Percentiles rank a stretch among this genome's conserved stretches.
Evolutionary conservation across 1,284 basidiomycete genomes (phyloP).

Genomic region (Mycena citricolor): DNA sequence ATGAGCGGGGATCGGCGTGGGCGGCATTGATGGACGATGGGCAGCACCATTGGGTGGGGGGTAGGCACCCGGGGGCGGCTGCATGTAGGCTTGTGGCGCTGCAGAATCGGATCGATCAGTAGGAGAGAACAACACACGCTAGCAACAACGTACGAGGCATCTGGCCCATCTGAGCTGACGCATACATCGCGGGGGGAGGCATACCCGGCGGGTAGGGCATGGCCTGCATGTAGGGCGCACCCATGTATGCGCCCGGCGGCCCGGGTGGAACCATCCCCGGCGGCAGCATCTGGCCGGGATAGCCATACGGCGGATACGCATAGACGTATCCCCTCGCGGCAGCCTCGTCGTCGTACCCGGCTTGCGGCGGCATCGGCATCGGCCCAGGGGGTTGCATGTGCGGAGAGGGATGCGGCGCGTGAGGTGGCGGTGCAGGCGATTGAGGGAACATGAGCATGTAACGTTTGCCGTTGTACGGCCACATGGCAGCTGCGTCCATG

Average conservation of each 20-base stretch:
- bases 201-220: conserved; percentile 78
- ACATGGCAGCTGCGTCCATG: conserved; percentile 57
- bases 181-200: conserved; percentile 83
- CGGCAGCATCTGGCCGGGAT: conserved; percentile 78
- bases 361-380: conserved; percentile 63
- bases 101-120: conserved; percentile 4
- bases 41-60: conserved; percentile 68
- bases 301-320: conserved; percentile 71
- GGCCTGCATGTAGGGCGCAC: conserved; percentile 74
- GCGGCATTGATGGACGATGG: conserved; percentile 79
- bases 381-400: conserved; percentile 65
- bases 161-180: conserved; percentile 72
- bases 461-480: conserved; percentile 89
- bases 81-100: conserved; percentile 74
- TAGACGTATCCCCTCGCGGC: conserved; percentile 66
- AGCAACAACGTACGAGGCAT: conserved; percentile 68
- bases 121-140: not conserved
- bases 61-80: conserved; percentile 20
- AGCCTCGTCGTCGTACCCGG: conserved; percentile 75
- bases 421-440: conserved; percentile 53
- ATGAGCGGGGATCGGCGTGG: conserved; percentile 79
- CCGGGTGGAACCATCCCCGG: conserved; percentile 70
- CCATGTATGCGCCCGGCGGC: conserved; percentile 74
- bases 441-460: conserved; percentile 77
- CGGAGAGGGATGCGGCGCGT: conserved; percentile 51